Conservation (phyloP, 139 green algal genomes). For the Dunaliella sp. region DNA sequence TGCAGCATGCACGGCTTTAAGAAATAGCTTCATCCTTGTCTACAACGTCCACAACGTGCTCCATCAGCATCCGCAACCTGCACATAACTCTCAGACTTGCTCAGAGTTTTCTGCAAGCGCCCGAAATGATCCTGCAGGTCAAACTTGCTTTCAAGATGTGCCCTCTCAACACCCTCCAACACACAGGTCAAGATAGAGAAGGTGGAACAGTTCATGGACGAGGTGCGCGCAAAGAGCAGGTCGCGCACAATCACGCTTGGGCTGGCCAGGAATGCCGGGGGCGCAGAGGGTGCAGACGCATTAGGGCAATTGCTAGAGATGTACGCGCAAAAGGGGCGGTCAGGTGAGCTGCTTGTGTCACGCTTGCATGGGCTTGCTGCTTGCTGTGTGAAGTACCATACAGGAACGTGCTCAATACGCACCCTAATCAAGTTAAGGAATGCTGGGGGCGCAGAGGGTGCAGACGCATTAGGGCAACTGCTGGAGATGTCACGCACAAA, state of each 20-base stretch:
- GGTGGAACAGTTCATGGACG: slow-evolving; percentile 56
- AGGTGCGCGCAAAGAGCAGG: slow-evolving; percentile 48
- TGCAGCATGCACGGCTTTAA: no score
- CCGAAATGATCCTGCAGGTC: neutral
- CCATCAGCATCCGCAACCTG: no score
- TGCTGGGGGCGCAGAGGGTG: slow-evolving; percentile 4
- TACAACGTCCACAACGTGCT: no score
- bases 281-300: slow-evolving; percentile 3
- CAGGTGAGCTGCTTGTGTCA: neutral
- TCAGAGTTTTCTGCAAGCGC: neutral
- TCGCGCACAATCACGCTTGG: slow-evolving; percentile 52
- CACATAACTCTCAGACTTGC: no score
- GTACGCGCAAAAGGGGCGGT: slow-evolving; percentile 4
- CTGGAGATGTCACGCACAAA: neutral
- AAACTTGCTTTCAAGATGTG: neutral
- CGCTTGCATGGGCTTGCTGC: neutral
- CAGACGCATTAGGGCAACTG: neutral
- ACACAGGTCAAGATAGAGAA: slow-evolving; percentile 29
- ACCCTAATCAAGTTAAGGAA: no score
- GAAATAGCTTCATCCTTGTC: no score
- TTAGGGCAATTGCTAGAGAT: neutral
- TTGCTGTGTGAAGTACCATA: neutral
- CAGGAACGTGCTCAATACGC: no score
- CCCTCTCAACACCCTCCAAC: no score
- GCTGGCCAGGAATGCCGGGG: slow-evolving; percentile 5